Evolutionary conservation across 805 yeast species (phyloP).

Genomic region (Citeromyces matritensis): DNA sequence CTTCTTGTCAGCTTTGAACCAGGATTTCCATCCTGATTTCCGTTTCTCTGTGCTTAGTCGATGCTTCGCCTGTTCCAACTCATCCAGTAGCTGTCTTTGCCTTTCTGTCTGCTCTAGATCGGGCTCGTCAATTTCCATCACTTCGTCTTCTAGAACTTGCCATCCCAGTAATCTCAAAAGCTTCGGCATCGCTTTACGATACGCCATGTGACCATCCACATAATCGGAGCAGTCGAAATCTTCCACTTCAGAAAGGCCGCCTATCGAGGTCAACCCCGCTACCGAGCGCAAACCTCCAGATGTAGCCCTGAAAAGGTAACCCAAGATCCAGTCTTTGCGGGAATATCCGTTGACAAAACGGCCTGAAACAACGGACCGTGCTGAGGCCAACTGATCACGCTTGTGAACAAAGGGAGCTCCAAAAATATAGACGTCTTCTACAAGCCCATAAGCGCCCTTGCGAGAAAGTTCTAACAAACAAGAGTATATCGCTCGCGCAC

Average conservation of each 20-base stretch:
- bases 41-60: conserved; percentile 22
- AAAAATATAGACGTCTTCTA: conserved; percentile 76
- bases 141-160: conserved; percentile 79
- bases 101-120: conserved; percentile 79
- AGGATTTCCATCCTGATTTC: conserved; percentile 26
- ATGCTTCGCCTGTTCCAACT: conserved; percentile 75
- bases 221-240: conserved; percentile 76
- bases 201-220: conserved; percentile 96
- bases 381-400: conserved; percentile 61
- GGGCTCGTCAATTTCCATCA: conserved; percentile 91
- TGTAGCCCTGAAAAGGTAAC: conserved; percentile 89
- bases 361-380: conserved; percentile 81
- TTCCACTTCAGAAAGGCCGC: conserved; percentile 49
- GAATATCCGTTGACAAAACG: conserved; percentile 83
- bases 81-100: conserved; percentile 67
- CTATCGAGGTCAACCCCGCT: conserved; percentile 76
- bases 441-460: conserved; percentile 73
- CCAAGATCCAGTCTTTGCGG: conserved; percentile 86
- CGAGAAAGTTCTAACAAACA: conserved; percentile 79
- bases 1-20: conserved; percentile 31
- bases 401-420: conserved; percentile 83
- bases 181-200: conserved; percentile 85
- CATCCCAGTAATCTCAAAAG: conserved; percentile 56
- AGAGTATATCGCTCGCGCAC: conserved; percentile 83
- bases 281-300: conserved; percentile 89